A percentile compares a stretch with the other conserved stretches of the same genome.
Evolutionary conservation across 805 yeast genomes (phyloP).

Genomic region (Starmerella asiatica): DNA sequence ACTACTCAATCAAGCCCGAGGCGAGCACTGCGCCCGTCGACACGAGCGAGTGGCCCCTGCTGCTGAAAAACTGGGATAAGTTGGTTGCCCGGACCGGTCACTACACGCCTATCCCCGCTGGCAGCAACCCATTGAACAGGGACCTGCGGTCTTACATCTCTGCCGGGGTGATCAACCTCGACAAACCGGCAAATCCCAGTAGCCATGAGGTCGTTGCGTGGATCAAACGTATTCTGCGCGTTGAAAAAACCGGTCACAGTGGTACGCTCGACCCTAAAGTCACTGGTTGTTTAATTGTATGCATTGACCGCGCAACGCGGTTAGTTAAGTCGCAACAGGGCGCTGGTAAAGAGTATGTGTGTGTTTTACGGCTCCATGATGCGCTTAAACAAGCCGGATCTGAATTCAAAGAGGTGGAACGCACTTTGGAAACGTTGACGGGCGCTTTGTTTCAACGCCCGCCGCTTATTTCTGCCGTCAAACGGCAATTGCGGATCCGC

Average conservation of each 20-base stretch:
- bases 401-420: constrained; percentile 56
- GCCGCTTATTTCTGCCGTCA: constrained; percentile 96
- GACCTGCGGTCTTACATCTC: constrained; percentile 80
- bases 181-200: constrained; percentile 96
- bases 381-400: constrained; percentile 60
- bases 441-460: constrained; percentile 99
- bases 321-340: constrained; percentile 98
- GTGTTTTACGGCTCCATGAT: constrained; percentile 91
- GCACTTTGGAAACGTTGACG: constrained; percentile 82
- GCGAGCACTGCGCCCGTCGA: constrained; percentile 58
- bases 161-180: constrained; percentile 93
- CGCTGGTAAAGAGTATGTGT: constrained; percentile 99
- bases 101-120: constrained; percentile 94
- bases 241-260: constrained; percentile 96
- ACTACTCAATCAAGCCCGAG: constrained; percentile 69
- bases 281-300: constrained; percentile 95
- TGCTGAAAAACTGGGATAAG: constrained; percentile 87
- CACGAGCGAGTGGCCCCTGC: constrained; percentile 90
- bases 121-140: constrained; percentile 88
- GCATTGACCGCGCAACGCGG: constrained; percentile 96
- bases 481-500: constrained; percentile 96
- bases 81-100: constrained; percentile 90
- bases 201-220: constrained; percentile 99
- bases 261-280: constrained; percentile 98
- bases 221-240: constrained; percentile 90